phyloP scores from a whole-genome alignment of 208 protist species.

The Blechomonas ayalai region DNA sequence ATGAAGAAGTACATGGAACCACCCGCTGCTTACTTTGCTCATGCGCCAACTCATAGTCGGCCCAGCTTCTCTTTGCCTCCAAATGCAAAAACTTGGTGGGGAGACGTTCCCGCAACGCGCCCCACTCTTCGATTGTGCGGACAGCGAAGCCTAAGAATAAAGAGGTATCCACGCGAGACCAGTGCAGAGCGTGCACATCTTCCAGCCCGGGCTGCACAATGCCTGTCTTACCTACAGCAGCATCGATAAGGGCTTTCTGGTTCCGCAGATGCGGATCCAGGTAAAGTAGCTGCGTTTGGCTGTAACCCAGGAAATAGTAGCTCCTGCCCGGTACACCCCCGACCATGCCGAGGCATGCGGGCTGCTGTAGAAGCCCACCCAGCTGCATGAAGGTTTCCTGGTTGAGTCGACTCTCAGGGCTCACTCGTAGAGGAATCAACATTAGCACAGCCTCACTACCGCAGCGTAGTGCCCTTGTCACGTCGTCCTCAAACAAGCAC shows the following conservation, averaged over 20 bases:
- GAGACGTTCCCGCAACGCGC: slow-evolving; percentile 19
- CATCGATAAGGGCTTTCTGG: slow-evolving; percentile 27
- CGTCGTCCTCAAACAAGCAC: slow-evolving; percentile 33
- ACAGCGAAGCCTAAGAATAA: slow-evolving; percentile 65
- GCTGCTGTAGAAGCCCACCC: slow-evolving; percentile 40
- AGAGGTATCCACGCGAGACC: slow-evolving; percentile 52
- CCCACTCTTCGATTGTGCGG: slow-evolving; percentile 22
- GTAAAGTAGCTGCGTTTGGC: slow-evolving; percentile 49
- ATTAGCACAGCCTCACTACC: slow-evolving; percentile 44
- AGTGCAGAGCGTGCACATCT: slow-evolving; percentile 44
- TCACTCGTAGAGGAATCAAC: slow-evolving; percentile 45
- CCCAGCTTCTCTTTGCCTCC: slow-evolving; percentile 7
- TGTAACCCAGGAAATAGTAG: slow-evolving; percentile 72
- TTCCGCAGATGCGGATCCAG: slow-evolving; percentile 65
- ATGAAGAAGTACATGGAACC: slow-evolving; percentile 13
- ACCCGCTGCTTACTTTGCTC: slow-evolving; percentile 3
- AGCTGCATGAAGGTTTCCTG: slow-evolving; percentile 54
- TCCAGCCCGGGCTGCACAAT: slow-evolving; percentile 22
- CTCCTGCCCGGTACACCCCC: slow-evolving; percentile 53
- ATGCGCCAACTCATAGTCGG: slow-evolving; percentile 10
- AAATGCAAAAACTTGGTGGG: slow-evolving; percentile 26
- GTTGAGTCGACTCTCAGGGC: slow-evolving; percentile 19
- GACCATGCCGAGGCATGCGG: slow-evolving; percentile 53
- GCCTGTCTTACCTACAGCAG: slow-evolving; percentile 1
- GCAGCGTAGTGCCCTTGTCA: slow-evolving; percentile 14